phyloP scores from a whole-genome alignment of 352 stramenopile genomes.

The Phytopythium mirpurense region DNA sequence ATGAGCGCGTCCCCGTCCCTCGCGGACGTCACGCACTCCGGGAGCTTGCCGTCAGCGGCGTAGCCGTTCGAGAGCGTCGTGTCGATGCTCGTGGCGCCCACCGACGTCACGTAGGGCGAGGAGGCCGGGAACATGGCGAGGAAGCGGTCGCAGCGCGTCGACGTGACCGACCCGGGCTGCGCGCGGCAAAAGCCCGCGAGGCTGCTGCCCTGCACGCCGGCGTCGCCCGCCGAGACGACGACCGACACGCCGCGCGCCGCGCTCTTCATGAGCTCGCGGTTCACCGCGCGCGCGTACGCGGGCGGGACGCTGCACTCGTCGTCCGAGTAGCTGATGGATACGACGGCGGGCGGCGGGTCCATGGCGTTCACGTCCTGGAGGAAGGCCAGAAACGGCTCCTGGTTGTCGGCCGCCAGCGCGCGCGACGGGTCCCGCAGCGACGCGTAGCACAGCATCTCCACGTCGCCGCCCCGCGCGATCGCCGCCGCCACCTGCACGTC shows the following conservation, averaged over 20 bases:
- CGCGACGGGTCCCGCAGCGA: constrained; percentile 36
- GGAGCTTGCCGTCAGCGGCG: constrained; percentile 24
- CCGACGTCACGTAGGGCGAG: constrained; percentile 65
- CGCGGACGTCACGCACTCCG: constrained; percentile 46
- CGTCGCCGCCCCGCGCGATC: constrained; percentile 35
- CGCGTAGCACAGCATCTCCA: constrained; percentile 66
- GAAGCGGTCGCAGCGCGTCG: constrained; percentile 21
- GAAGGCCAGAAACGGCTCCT: constrained; percentile 75
- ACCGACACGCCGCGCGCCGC: constrained; percentile 60
- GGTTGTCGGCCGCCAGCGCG: constrained; percentile 56
- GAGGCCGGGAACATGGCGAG: constrained; percentile 65
- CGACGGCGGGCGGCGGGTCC: constrained; percentile 46
- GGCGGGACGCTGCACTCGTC: constrained; percentile 64
- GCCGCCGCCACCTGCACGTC: constrained; percentile 54
- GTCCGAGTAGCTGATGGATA: constrained; percentile 82
- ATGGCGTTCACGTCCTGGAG: constrained; percentile 69
- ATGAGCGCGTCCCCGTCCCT: constrained; percentile 40
- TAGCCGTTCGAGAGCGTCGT: constrained; percentile 3
- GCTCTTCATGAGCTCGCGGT: constrained; percentile 72
- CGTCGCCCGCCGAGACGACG: constrained; percentile 63
- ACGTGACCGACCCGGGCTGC: constrained; percentile 18
- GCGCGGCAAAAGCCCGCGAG: constrained; percentile 42
- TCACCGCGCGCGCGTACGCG: constrained; percentile 52
- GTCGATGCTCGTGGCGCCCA: constrained; percentile 54
- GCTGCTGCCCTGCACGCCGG: constrained; percentile 46